Conservation (phyloP, 192 early-diverging fungal genomes). For the Oehlia diaphana region DNA sequence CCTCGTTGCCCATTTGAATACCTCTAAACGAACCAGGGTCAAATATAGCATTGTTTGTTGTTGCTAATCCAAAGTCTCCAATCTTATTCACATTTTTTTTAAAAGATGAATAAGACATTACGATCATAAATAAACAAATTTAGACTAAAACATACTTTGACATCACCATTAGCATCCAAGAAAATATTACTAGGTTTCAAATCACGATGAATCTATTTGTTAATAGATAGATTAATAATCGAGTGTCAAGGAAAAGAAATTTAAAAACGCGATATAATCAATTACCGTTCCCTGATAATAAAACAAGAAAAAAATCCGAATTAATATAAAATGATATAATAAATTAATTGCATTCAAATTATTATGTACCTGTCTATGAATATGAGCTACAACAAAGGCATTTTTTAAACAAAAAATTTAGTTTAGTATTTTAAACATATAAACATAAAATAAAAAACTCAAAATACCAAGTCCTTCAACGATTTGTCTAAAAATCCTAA, state of each 20-base stretch:
- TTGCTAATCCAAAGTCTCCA: constrained; percentile 80
- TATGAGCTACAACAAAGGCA: not conserved
- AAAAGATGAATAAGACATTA: not conserved
- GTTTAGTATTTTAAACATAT: not conserved
- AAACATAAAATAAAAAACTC: not conserved
- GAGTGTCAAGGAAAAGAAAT: not conserved
- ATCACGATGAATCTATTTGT: constrained; percentile 74
- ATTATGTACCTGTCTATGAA: not conserved
- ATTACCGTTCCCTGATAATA: not conserved
- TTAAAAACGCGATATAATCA: too few relatives aligned
- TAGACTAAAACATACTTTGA: constrained; percentile 36
- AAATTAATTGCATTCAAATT: not conserved
- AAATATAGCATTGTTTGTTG: constrained; percentile 42
- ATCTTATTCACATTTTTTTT: constrained; percentile 23
- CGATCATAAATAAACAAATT: not conserved
- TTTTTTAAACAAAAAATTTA: not conserved
- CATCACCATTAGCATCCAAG: constrained; percentile 62
- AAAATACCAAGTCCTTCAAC: constrained; percentile 73
- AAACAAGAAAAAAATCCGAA: not conserved
- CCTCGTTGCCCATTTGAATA: constrained; percentile 45
- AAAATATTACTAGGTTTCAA: constrained; percentile 88
- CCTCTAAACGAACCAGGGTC: constrained; percentile 34
- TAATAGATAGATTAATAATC: not conserved
- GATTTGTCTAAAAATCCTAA: constrained; percentile 81
- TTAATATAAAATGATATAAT: not conserved